Base-by-base conservation (phyloP, 164 flowering plant genomes). In the Dillenia turbinata region DNA sequence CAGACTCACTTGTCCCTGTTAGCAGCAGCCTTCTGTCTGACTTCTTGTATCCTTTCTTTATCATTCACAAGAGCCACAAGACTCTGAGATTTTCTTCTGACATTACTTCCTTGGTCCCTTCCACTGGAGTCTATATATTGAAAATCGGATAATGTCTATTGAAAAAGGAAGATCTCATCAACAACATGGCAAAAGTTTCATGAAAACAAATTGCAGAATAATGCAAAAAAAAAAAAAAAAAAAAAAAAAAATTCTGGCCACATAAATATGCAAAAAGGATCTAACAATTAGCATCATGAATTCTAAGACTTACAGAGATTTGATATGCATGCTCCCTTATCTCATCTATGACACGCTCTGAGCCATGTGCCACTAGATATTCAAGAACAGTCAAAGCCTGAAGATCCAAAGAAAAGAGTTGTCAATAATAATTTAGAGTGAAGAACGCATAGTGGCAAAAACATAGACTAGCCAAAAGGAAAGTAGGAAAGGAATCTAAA, bases 41-140 rank as follows among this genome's bases (percentile, higher is more conserved):
- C 91, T 79, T 95, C 99, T 65, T 68, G 75, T 64, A 92, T 85
- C 69, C 79, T 85, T 68, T 95, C 99, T 73, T 90, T 92, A 60
- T 95, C 99, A 74, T 88, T 90, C 56, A 92, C 98, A 15, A 95
- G 85, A 44, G 56, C 66, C 59, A 92, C 97, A 67, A 95, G 90
- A 78, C 83, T 81, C 81, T 92, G 98, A 73, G 99, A 90, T 73
- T 90, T 95, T 84, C 76, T 92, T 66, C 99, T 75, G 61, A 95
- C 91, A 78, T 95, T 92, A 81, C 66, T 80, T 60, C 99, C 99
- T 70, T 95, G 99, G 65, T 95, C 99, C 72, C 85, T 87, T 69
- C 98, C 99, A 77, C 87, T 72, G 52, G 97, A 92, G 75, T 95
- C 99, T 64, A 92, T 84, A 62, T 95, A 95, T 64, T 90, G 99